Percentiles rank a stretch among this genome's conserved stretches.
phyloP scores from a whole-genome alignment of 331 rosid genomes.

The Malus hybrid region DNA sequence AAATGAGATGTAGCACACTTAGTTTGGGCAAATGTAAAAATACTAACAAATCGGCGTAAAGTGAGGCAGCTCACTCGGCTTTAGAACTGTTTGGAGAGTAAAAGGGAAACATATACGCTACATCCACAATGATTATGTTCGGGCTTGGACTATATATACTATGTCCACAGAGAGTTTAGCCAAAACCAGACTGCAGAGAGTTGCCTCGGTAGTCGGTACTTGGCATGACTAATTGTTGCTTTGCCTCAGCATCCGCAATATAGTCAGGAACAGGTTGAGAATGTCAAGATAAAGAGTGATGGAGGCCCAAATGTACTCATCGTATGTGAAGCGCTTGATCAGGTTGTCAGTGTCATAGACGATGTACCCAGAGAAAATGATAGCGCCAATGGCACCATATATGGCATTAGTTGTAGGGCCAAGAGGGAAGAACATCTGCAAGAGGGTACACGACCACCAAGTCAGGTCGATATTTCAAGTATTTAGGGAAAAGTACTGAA shows the following conservation, averaged over 20 bases:
- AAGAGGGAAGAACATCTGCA: slow-evolving; percentile 83
- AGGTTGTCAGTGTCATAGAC: slow-evolving; percentile 86
- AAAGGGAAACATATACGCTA: neutral
- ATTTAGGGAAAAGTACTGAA: neutral
- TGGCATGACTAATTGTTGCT: slow-evolving; percentile 25
- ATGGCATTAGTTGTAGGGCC: slow-evolving; percentile 67
- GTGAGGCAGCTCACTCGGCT: neutral
- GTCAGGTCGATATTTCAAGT: slow-evolving; percentile 11
- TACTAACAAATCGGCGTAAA: slow-evolving; percentile 1
- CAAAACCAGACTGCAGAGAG: slow-evolving; percentile 4
- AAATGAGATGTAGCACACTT: neutral
- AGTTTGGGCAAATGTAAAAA: neutral
- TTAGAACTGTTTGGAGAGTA: neutral
- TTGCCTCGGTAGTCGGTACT: neutral
- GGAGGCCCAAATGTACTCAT: slow-evolving; percentile 89
- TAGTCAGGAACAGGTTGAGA: slow-evolving; percentile 48
- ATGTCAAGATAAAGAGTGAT: slow-evolving; percentile 82
- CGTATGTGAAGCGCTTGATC: slow-evolving; percentile 84
- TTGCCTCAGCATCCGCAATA: slow-evolving; percentile 45
- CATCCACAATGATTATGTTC: neutral
- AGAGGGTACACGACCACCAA: neutral
- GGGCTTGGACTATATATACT: slow-evolving; percentile 1
- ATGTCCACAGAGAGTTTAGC: neutral
- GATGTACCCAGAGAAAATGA: slow-evolving; percentile 75
- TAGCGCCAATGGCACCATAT: slow-evolving; percentile 69